phyloP scores from a whole-genome alignment of 2,329 filamentous ascomycete species.

The Huntiella savannae region DNA sequence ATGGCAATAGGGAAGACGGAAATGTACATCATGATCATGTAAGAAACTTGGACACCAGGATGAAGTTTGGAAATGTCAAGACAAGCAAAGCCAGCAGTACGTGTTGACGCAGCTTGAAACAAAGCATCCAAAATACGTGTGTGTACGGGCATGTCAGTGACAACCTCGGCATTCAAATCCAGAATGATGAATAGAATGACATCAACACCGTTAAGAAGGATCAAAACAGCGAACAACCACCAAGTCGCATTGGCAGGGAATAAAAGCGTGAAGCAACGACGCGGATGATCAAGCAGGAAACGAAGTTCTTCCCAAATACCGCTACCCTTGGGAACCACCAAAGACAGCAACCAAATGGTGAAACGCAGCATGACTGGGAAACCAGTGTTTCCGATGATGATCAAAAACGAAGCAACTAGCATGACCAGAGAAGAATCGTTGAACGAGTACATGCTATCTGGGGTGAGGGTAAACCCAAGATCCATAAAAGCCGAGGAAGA shows the following conservation, averaged over 20 bases:
- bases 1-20: constrained; percentile 95
- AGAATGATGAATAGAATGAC: constrained; percentile 82
- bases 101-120: constrained; percentile 76
- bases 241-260: constrained; percentile 83
- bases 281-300: constrained; percentile 84
- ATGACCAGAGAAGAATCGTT: constrained; percentile 57
- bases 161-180: constrained; percentile 55
- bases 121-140: constrained; percentile 67
- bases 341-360: constrained; percentile 67
- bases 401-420: constrained; percentile 63
- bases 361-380: constrained; percentile 91
- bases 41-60: constrained; percentile 81
- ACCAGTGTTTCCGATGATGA: constrained; percentile 86
- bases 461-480: constrained; percentile 79
- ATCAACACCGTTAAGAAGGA: constrained; percentile 67
- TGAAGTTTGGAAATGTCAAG: constrained; percentile 63
- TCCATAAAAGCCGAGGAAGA: constrained; percentile 82
- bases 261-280: constrained; percentile 85
- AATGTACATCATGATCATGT: constrained; percentile 99
- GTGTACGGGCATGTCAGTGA: constrained; percentile 49
- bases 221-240: constrained; percentile 82
- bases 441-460: constrained; percentile 87
- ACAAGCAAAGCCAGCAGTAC: constrained; percentile 77
- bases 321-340: constrained; percentile 42
- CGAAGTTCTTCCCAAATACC: constrained; percentile 75